Conservation (phyloP, 2,329 filamentous ascomycete species). For the Cytospora mali region DNA sequence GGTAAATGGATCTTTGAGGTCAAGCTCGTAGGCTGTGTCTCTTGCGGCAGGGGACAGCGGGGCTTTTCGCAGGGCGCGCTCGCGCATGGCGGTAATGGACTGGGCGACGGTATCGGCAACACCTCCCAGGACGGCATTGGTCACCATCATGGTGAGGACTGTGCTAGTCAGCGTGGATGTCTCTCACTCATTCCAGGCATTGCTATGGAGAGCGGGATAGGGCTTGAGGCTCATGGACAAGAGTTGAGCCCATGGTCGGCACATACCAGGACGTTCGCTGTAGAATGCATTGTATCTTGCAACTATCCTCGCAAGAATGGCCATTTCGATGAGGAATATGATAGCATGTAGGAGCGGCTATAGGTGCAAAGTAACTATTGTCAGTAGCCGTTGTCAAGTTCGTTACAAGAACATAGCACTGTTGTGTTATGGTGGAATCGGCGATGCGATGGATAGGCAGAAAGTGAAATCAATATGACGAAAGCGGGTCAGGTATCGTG, state of each 20-base stretch:
- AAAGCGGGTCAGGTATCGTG: conserved; percentile 19
- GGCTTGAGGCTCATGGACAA: neutral
- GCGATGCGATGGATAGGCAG: neutral
- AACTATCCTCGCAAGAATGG: conserved; percentile 77
- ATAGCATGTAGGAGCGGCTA: conserved; percentile 87
- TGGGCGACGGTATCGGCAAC: conserved; percentile 97
- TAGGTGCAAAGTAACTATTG: conserved; percentile 30
- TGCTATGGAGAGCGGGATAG: neutral
- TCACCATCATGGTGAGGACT: conserved; percentile 99
- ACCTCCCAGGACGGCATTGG: conserved; percentile 92
- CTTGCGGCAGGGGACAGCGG: conserved; percentile 62
- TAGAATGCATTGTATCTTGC: conserved; percentile 94
- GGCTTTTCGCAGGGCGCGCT: conserved; percentile 65
- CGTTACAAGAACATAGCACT: neutral
- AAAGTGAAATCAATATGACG: conserved; percentile 24
- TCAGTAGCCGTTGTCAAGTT: conserved; percentile 13
- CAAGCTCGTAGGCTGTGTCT: conserved; percentile 82
- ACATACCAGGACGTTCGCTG: conserved; percentile 78
- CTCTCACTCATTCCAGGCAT: neutral
- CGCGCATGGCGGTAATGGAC: conserved; percentile 80
- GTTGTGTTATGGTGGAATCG: neutral
- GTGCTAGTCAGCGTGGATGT: conserved; percentile 27
- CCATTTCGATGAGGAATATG: conserved; percentile 87
- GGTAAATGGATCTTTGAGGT: conserved; percentile 73
- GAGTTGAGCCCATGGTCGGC: neutral